These are phyloP conservation scores for Stagonosporopsis chrysanthemi DNA, from an alignment of 2,329 filamentous ascomycete species.

Conservation along the genomic window DNA sequence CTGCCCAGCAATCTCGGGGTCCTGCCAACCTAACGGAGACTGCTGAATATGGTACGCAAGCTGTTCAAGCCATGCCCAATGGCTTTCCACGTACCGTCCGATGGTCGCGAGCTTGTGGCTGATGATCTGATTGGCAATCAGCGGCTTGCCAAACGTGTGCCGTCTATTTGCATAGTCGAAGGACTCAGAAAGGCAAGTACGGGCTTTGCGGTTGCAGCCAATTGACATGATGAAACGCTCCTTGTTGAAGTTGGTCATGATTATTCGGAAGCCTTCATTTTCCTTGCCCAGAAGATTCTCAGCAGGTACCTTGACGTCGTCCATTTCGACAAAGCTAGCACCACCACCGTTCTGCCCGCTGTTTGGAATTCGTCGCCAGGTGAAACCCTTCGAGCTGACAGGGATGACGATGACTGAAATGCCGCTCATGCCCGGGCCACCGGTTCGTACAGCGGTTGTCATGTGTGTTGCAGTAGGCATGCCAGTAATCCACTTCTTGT, in stretches of 20 bases:
- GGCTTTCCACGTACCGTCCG: conserved; percentile 66
- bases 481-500: conserved; percentile 74
- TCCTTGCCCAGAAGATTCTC: conserved; percentile 63
- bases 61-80: conserved; percentile 69
- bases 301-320: conserved; percentile 63
- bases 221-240: conserved; percentile 67
- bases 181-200: conserved; percentile 63
- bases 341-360: conserved; percentile 72
- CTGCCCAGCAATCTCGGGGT: conserved; percentile 49
- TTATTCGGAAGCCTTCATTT: conserved; percentile 63
- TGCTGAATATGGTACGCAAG: conserved; percentile 63
- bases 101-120: conserved; percentile 67
- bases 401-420: conserved; percentile 67
- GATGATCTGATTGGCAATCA: conserved; percentile 67
- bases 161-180: conserved; percentile 61
- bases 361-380: conserved; percentile 65
- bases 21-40: conserved; percentile 51
- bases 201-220: conserved; percentile 64
- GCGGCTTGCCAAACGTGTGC: conserved; percentile 65
- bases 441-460: conserved; percentile 68
- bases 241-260: conserved; percentile 63
- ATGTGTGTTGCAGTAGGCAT: conserved; percentile 67
- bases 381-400: conserved; percentile 58
- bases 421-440: conserved; percentile 60
- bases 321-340: conserved; percentile 64